Base-by-base conservation (phyloP, 2,329 filamentous ascomycete genomes). In the Pseudopithomyces maydicus region DNA sequence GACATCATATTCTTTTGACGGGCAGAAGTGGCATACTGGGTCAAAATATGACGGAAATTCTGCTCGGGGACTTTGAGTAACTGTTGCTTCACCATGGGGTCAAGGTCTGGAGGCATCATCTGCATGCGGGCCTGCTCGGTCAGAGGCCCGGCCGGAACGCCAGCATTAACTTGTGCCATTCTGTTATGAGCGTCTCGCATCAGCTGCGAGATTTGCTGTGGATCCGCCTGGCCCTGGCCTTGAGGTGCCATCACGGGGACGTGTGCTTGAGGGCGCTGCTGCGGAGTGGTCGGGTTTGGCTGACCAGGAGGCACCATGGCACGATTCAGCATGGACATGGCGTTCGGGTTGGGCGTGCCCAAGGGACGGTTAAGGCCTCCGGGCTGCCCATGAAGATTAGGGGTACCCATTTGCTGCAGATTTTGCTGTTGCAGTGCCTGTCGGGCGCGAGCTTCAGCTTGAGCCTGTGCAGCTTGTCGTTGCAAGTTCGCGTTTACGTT, bases 291-390 rank as follows among this genome's bases (percentile, higher is more conserved):
- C n/a, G 65, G 66, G 32, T 65, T 71, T 46, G 72, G 68, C 56
- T 81, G 80, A 2, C 77, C 78, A 11, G 79, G 79, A 46, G 79
- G 77, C 36, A 68, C 72, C 72, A 83, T 79, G 1, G 80, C 78
- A 17, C 78, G 74, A 32, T 78, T 83, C 20, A 83, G 73, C 74
- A 80, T 80, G 1, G 78, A 74, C 80, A 82, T 82, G 4, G 76
- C 78, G 33, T 79, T 79, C 54, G 76, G 80, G 62, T 78, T 71
- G 61, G 77, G 68, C 49, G 75, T 64, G 46, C 75, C 70, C 59
- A 76, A 65, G 44, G 76, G 69, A 12, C 77, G 70, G 54, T 79
- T 80, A 33, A 82, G 69, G 11, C 79, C 74, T 55, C 80, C 78
- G 67, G 79, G 64, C 70, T 83, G 75, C 57, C 78, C 75, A 57